A percentile compares a stretch with the other conserved stretches of the same genome.
These are phyloP conservation scores for Aspergillus unguis DNA, from an alignment of 2,329 filamentous ascomycete species.

Conservation along the genomic window DNA sequence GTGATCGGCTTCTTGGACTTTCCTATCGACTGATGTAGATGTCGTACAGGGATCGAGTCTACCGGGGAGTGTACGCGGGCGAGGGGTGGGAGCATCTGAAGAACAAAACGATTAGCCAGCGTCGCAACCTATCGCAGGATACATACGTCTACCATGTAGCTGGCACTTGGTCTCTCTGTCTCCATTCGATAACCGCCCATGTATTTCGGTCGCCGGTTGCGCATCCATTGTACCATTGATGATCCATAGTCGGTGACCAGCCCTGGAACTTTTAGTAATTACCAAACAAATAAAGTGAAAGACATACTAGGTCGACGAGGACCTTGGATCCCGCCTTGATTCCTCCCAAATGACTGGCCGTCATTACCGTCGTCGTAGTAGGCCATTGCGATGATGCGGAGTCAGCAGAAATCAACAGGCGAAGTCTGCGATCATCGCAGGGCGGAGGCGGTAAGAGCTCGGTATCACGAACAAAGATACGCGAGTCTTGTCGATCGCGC, in stretches of 20 bases:
- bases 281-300: neutral
- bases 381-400: constrained; percentile 29
- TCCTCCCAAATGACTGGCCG: constrained; percentile 28
- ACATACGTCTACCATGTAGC: constrained; percentile 84
- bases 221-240: constrained; percentile 87
- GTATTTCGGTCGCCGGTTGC: constrained; percentile 72
- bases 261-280: constrained; percentile 51
- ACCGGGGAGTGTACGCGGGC: constrained; percentile 71
- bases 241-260: constrained; percentile 92
- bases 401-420: constrained; percentile 11
- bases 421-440: constrained; percentile 21
- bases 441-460: neutral
- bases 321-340: constrained; percentile 33
- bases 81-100: constrained; percentile 79
- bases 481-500: too few species aligned
- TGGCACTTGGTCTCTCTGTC: constrained; percentile 77
- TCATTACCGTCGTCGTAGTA: constrained; percentile 41
- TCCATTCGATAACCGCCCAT: constrained; percentile 70
- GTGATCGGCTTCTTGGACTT: constrained; percentile 98
- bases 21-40: constrained; percentile 95
- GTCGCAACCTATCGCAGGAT: neutral
- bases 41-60: constrained; percentile 88
- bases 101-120: constrained; percentile 6
- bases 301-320: constrained; percentile 42
- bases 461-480: neutral